A percentile compares a stretch with the other conserved stretches of the same genome.
phyloP scores from a whole-genome alignment of 2,329 filamentous ascomycete genomes.

The Verticillium klebahnii region DNA sequence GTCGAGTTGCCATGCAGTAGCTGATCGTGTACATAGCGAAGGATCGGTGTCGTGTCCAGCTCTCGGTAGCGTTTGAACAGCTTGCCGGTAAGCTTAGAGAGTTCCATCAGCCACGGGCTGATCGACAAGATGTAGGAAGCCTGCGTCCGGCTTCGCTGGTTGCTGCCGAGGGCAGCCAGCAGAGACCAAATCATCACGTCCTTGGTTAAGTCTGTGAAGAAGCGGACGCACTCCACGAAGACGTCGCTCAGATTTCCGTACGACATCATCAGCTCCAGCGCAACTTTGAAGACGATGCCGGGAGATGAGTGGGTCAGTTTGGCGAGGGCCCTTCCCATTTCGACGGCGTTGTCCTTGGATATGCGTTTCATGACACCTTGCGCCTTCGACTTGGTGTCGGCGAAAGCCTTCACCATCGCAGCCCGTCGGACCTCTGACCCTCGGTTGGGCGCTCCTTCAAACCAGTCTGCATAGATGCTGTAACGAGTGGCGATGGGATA shows the following conservation, averaged over 20 bases:
- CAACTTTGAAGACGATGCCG: constrained; percentile 84
- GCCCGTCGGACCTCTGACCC: neutral
- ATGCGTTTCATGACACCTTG: constrained; percentile 84
- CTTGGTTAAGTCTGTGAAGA: constrained; percentile 88
- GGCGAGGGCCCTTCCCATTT: constrained; percentile 82
- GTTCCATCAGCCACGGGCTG: constrained; percentile 85
- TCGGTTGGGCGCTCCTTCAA: constrained; percentile 60
- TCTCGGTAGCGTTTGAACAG: constrained; percentile 82
- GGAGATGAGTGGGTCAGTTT: constrained; percentile 92
- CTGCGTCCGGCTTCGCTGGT: constrained; percentile 58
- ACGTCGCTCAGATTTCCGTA: constrained; percentile 95
- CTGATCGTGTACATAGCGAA: constrained; percentile 87
- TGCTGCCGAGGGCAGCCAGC: constrained; percentile 64
- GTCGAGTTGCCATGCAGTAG: constrained; percentile 78
- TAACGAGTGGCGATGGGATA: constrained; percentile 77
- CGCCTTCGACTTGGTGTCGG: constrained; percentile 72
- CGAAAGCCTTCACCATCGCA: constrained; percentile 74
- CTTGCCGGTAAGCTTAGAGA: constrained; percentile 86
- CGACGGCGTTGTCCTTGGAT: constrained; percentile 77
- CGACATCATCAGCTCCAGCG: constrained; percentile 84
- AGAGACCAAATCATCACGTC: constrained; percentile 92
- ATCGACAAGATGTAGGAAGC: constrained; percentile 65
- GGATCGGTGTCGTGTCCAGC: constrained; percentile 77
- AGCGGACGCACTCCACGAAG: constrained; percentile 89
- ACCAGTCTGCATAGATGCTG: constrained; percentile 92